phyloP scores from a whole-genome alignment of 140 eudicot genomes.

The Flaveria floridana region DNA sequence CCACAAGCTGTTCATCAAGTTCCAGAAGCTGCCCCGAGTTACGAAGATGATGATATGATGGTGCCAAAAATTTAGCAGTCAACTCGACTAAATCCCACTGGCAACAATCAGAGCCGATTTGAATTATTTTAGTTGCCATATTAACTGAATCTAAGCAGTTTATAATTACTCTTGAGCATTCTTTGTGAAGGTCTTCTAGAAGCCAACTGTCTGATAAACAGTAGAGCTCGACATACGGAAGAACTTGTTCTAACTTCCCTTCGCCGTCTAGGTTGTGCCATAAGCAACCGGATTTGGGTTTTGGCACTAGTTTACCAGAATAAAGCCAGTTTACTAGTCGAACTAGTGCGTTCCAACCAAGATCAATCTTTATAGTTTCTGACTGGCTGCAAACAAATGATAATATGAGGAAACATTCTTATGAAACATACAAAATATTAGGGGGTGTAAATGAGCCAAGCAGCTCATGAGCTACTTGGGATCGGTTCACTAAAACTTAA shows the following conservation, averaged over 20 bases:
- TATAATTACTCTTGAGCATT: conserved; percentile 45
- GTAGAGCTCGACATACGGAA: conserved; percentile 67
- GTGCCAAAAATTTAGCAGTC: conserved; percentile 68
- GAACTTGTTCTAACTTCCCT: conserved; percentile 51
- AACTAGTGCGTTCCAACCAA: conserved; percentile 69
- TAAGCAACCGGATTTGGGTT: conserved; percentile 66
- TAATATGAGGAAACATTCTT: conserved; percentile 10
- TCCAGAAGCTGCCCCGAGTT: conserved; percentile 62
- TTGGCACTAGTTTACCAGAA: conserved; percentile 45
- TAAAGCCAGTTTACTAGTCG: conserved; percentile 74
- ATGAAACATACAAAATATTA: not conserved
- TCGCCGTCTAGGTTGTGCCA: conserved; percentile 62
- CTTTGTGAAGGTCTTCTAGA: conserved; percentile 56
- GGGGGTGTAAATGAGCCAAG: not conserved
- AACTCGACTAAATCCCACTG: conserved; percentile 67
- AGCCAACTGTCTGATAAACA: conserved; percentile 81
- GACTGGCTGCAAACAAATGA: conserved; percentile 51
- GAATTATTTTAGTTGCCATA: conserved; percentile 58
- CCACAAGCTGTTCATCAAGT: conserved; percentile 60
- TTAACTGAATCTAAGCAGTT: conserved; percentile 53
- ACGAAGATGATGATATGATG: conserved; percentile 57
- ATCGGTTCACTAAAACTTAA: not conserved
- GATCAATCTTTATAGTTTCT: conserved; percentile 53
- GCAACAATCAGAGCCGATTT: conserved; percentile 55
- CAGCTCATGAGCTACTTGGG: not conserved